phyloP scores from a whole-genome alignment of 2,329 filamentous ascomycete species.

The Apiospora malaysiana region DNA sequence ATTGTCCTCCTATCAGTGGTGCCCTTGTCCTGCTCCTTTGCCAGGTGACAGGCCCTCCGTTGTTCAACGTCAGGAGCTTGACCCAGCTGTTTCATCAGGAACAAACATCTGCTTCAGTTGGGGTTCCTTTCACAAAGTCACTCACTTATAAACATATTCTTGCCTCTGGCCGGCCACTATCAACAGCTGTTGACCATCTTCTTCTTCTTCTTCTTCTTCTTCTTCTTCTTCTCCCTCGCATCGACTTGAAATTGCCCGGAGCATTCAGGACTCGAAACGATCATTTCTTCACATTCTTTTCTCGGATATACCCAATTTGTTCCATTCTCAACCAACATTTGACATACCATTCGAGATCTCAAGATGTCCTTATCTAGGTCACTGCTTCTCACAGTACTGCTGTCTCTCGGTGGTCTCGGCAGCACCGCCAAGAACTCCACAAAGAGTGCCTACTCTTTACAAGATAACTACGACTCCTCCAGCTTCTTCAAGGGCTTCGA shows the following conservation, averaged over 20 bases:
- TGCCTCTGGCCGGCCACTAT: neutral
- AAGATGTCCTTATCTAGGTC: neutral
- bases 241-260: conserved; percentile 15
- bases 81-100: neutral
- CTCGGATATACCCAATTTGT: neutral
- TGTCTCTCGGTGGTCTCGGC: conserved; percentile 24
- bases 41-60: neutral
- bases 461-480: conserved; percentile 53
- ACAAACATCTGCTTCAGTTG: neutral
- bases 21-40: neutral
- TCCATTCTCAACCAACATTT: neutral
- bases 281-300: conserved; percentile 7
- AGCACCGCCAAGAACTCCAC: conserved; percentile 20
- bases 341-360: neutral
- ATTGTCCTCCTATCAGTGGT: conserved; percentile 13
- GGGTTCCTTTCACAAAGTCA: neutral
- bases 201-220: conserved; percentile 2
- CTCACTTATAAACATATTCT: neutral
- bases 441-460: conserved; percentile 49
- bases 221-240: neutral
- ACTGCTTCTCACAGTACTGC: neutral
- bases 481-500: conserved; percentile 64
- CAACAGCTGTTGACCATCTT: neutral
- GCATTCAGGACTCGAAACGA: neutral
- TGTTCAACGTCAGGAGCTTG: neutral